Percentiles rank a stretch among this genome's conserved stretches.
These are phyloP conservation scores for Paramyrothecium sp. DNA, from an alignment of 2,329 filamentous ascomycete species.

Conservation along the genomic window DNA sequence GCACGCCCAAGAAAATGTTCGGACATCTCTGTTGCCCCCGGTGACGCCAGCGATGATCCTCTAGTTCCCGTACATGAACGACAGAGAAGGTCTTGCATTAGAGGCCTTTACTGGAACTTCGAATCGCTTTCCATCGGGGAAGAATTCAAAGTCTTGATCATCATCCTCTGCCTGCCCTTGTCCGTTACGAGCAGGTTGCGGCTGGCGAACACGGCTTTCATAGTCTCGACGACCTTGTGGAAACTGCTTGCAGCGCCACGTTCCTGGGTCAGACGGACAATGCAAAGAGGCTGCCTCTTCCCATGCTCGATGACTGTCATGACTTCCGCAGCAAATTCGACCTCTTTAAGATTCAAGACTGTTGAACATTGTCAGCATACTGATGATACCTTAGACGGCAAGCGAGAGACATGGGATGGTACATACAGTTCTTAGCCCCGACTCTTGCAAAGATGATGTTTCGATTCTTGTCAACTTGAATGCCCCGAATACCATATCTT, in stretches of 20 bases:
- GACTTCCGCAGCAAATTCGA: conserved; percentile 83
- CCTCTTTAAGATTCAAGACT: conserved; percentile 72
- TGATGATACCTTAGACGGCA: too few species aligned
- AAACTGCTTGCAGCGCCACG: conserved; percentile 91
- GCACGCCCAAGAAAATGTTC: too few species aligned
- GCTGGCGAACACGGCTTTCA: conserved; percentile 66
- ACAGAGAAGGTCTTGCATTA: too few species aligned
- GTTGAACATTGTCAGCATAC: conserved; percentile 38
- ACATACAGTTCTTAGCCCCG: conserved; percentile 74
- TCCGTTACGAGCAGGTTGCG: conserved; percentile 69
- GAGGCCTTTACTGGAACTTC: background rate
- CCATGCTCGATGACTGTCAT: conserved; percentile 89
- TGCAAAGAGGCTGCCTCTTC: conserved; percentile 70
- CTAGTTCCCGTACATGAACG: too few species aligned
- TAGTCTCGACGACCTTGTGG: conserved; percentile 74
- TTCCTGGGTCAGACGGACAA: conserved; percentile 85
- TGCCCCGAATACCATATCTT: conserved; percentile 75
- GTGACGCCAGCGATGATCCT: too few species aligned
- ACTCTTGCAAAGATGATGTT: conserved; percentile 81
- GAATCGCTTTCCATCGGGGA: conserved; percentile 23
- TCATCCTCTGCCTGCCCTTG: conserved; percentile 65
- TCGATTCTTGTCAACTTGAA: conserved; percentile 74
- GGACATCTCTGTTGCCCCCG: too few species aligned
- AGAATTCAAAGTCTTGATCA: conserved; percentile 65
- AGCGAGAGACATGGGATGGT: background rate